phyloP scores from a whole-genome alignment of 148 eudicot species.

The Rhododendron mucronatum region DNA sequence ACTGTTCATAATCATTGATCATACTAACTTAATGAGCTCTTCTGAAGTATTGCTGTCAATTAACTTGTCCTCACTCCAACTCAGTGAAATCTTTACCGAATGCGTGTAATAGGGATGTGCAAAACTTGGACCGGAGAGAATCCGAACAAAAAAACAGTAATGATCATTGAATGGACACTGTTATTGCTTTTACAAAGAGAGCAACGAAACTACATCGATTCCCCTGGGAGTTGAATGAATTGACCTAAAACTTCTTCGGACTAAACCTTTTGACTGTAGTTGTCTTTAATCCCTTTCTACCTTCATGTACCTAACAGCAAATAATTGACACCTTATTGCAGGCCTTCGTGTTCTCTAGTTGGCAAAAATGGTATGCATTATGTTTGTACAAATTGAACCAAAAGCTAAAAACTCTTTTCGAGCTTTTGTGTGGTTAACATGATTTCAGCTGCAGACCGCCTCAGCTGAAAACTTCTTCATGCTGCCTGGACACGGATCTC shows the following conservation, averaged over 20 bases:
- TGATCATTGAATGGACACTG: not conserved
- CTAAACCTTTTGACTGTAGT: not conserved
- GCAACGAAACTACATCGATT: not conserved
- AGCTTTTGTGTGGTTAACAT: not conserved
- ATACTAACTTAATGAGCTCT: not conserved
- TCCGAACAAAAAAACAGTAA: not conserved
- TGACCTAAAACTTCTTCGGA: not conserved
- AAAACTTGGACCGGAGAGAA: not conserved
- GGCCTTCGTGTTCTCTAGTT: not conserved
- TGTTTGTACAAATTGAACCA: slow-evolving; percentile 7
- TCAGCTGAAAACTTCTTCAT: slow-evolving; percentile 83
- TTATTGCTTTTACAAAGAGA: not conserved
- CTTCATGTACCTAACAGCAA: not conserved
- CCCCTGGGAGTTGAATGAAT: not conserved
- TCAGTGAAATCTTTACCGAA: not conserved
- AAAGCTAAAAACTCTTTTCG: not conserved
- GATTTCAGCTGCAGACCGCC: slow-evolving; percentile 58
- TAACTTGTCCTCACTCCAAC: not conserved
- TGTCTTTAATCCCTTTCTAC: not conserved
- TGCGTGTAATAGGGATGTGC: not conserved
- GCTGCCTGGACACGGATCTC: slow-evolving; percentile 73
- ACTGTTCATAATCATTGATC: not conserved
- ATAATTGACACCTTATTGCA: not conserved
- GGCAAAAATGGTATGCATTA: not conserved
- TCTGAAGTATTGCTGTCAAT: not conserved